A percentile compares a stretch with the other conserved stretches of the same genome.
These are phyloP conservation scores for Arbutus unedo DNA, from an alignment of 148 eudicot species.

Conservation along the genomic window DNA sequence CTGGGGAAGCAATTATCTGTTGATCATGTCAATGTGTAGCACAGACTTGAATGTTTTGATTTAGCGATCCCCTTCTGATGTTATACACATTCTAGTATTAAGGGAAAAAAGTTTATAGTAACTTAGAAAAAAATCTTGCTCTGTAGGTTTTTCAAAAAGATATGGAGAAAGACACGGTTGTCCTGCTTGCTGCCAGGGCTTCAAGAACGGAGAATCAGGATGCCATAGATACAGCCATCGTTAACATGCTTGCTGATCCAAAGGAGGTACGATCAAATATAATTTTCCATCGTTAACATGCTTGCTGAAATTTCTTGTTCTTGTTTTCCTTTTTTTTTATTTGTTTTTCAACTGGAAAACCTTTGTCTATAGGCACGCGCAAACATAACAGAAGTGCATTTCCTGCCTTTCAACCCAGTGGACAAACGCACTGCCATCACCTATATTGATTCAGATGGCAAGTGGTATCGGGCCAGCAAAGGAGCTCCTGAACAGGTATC, in stretches of 20 bases:
- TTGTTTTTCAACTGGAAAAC: background rate
- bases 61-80: background rate
- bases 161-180: slow-evolving; percentile 59
- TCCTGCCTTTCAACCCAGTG: slow-evolving; percentile 71
- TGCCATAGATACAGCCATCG: slow-evolving; percentile 74
- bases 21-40: background rate
- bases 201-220: slow-evolving; percentile 75
- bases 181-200: slow-evolving; percentile 73
- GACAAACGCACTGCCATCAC: slow-evolving; percentile 71
- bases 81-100: background rate
- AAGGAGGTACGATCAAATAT: slow-evolving; percentile 46
- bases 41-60: background rate
- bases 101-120: background rate
- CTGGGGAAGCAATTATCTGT: background rate
- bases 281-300: background rate
- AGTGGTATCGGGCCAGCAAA: slow-evolving; percentile 69
- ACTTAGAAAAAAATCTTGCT: background rate
- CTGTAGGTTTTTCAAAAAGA: slow-evolving; percentile 49
- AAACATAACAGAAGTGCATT: slow-evolving; percentile 58
- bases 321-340: background rate
- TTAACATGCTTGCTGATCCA: slow-evolving; percentile 72
- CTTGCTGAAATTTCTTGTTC: slow-evolving; percentile 2
- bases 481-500: slow-evolving; percentile 69
- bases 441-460: slow-evolving; percentile 57
- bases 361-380: slow-evolving; percentile 54